Conservation (phyloP, 2,329 filamentous ascomycete species). For the Talaromyces sp. region DNA sequence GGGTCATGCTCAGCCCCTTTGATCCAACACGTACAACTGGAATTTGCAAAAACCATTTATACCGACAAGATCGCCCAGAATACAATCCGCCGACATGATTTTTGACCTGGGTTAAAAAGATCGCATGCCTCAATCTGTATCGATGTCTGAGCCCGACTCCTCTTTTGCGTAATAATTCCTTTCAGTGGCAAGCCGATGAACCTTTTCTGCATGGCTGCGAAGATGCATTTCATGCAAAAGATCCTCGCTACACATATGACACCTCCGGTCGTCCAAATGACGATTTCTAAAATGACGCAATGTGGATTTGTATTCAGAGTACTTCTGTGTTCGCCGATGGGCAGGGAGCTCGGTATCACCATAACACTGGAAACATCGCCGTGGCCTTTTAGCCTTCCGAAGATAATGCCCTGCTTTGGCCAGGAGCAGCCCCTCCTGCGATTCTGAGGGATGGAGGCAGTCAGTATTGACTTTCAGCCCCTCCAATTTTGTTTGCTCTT, state of each 20-base stretch:
- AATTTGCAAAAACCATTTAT: background rate
- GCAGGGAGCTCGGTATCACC: constrained; percentile 6
- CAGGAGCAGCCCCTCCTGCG: constrained; percentile 8
- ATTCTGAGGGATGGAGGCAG: background rate
- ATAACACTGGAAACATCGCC: constrained; percentile 20
- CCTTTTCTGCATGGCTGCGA: constrained; percentile 19
- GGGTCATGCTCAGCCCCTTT: background rate
- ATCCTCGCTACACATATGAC: constrained; percentile 17
- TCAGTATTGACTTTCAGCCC: constrained; percentile 12
- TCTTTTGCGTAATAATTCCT: constrained; percentile 2
- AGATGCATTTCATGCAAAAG: constrained; percentile 22
- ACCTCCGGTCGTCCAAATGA: constrained; percentile 19
- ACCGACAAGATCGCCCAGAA: background rate
- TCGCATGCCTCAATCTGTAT: background rate
- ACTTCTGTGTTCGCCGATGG: constrained; percentile 15
- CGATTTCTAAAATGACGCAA: constrained; percentile 17
- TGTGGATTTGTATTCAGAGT: constrained; percentile 19
- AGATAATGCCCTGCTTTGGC: constrained; percentile 14
- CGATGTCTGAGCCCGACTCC: background rate
- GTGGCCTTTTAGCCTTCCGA: constrained; percentile 16
- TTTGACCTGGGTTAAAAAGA: background rate
- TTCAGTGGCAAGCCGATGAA: constrained; percentile 12
- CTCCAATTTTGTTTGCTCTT: constrained; percentile 5
- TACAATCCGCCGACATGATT: background rate
- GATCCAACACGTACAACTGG: background rate